Evolutionary conservation across 306 rosid species (phyloP).

Genomic region (Cajanus cajan): DNA sequence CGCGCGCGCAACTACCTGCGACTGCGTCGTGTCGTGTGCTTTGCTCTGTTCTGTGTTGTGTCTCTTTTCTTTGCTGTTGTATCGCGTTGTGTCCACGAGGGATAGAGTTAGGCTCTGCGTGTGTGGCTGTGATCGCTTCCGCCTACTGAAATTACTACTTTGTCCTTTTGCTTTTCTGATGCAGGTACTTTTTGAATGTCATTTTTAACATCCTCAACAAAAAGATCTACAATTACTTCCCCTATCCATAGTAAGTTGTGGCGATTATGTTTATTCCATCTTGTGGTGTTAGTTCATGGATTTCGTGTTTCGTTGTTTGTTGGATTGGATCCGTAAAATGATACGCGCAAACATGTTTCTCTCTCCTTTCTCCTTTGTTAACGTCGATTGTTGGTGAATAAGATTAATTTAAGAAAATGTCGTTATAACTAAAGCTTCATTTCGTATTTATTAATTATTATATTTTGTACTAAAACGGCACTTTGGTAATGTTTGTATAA

Average conservation of each 20-base stretch:
- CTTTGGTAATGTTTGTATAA: background rate
- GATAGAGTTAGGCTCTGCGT: no score
- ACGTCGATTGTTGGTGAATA: background rate
- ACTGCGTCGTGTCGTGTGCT: background rate
- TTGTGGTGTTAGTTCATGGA: background rate
- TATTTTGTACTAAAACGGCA: background rate
- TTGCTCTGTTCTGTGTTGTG: background rate
- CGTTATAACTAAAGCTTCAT: background rate
- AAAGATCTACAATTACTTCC: conserved; percentile 93
- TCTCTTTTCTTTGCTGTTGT: no score
- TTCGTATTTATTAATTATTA: background rate
- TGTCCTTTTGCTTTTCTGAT: conserved; percentile 19
- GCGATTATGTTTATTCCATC: background rate
- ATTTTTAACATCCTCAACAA: conserved; percentile 95
- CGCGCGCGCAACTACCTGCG: background rate
- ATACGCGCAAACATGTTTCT: background rate
- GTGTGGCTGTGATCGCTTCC: conserved; percentile 12
- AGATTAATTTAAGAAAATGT: background rate
- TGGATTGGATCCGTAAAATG: background rate
- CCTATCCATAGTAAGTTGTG: conserved; percentile 81
- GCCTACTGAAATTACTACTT: conserved; percentile 8
- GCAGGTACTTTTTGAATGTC: conserved; percentile 93
- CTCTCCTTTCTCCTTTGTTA: background rate
- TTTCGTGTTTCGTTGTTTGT: background rate
- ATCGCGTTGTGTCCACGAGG: no score